Evolutionary conservation across 176 grass and related monocot species (phyloP).

Genomic region (Cocos nucifera): DNA sequence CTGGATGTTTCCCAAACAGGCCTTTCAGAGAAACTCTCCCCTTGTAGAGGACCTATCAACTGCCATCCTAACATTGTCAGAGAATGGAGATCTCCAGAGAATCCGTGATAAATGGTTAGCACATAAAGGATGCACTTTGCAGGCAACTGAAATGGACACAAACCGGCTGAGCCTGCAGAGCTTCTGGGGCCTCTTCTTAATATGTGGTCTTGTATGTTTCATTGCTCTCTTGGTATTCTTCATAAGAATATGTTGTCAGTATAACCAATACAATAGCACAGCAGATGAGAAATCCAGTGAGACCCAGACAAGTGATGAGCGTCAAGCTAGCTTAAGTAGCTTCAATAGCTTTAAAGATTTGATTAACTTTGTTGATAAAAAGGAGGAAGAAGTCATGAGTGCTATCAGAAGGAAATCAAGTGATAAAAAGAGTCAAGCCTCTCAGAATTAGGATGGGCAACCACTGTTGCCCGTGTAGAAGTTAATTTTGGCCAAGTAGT

Average conservation of each 20-base stretch:
- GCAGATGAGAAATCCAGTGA: no score
- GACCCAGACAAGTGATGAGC: no score
- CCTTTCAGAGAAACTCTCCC: slow-evolving; percentile 9
- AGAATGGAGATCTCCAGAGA: slow-evolving; percentile 15
- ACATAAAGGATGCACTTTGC: background rate
- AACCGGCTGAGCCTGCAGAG: slow-evolving; percentile 5
- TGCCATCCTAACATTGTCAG: slow-evolving; percentile 10
- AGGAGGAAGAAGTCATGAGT: no score
- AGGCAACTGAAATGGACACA: background rate
- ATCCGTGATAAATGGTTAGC: slow-evolving; percentile 15
- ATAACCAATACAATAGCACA: slow-evolving; percentile 1
- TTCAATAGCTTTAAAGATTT: no score
- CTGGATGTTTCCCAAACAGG: background rate
- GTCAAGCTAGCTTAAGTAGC: no score
- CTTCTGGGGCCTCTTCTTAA: slow-evolving; percentile 19
- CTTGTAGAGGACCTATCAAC: slow-evolving; percentile 13
- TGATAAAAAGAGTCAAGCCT: no score
- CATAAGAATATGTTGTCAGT: slow-evolving; percentile 15
- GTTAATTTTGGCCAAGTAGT: no score
- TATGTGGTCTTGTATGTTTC: slow-evolving; percentile 6
- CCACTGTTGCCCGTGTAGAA: no score
- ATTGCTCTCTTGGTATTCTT: slow-evolving; percentile 12
- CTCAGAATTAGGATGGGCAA: no score
- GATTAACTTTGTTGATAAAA: no score
- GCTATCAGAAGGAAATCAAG: no score